Evolutionary conservation across 352 stramenopile genomes (phyloP), one percentile per base, ranked within the genome.

Genomic region (Phytophthora fragariae): DNA sequence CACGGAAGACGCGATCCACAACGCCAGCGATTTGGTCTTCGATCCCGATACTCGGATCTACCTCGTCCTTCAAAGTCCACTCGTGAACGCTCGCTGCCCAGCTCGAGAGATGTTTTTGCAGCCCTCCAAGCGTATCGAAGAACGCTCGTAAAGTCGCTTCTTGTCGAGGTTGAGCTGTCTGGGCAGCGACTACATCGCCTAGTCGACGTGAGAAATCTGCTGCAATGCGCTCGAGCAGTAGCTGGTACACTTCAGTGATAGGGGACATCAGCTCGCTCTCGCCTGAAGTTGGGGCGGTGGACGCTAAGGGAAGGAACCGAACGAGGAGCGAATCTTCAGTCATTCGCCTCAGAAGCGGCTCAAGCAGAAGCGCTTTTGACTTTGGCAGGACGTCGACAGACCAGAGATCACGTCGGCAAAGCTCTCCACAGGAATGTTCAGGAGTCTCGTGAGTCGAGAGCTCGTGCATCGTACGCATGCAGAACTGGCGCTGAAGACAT

Each of bases 91-190:
- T 82, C 11, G 68, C 70, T n/a, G 87, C 85, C 82, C 84, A 91
- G 33, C 81, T 85, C 3, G 77, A 79, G 37, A 95, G 62, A 31
- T 97, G 89, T 57, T 97, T 97, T 59, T 91, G 81, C 2, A 97
- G 24, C 3, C 72, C 69, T 57, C 68, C 44, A 7, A 87, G 60
- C 1, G 72, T 21, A 15, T 67, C 67, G 46, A 85, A 74, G n/a
- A 74, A 60, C 1, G 64, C 61, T 4, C 29, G 17, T 35, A 68
- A 49, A 3, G 55, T 70, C 6, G 39, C 7, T 27, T 56, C 61
- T 8, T 49, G 57, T 50, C 35, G 56, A 41, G 47, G 39, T 19
- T 50, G 29, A 50, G 12, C 12, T 15, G 55, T 15, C 35, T 37
- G 41, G 54, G 57, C 27, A 17, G 57, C 56, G 33, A 60, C 58